Base-by-base conservation (phyloP, 768 basidiomycete genomes). In the Termitomyces titanicus region DNA sequence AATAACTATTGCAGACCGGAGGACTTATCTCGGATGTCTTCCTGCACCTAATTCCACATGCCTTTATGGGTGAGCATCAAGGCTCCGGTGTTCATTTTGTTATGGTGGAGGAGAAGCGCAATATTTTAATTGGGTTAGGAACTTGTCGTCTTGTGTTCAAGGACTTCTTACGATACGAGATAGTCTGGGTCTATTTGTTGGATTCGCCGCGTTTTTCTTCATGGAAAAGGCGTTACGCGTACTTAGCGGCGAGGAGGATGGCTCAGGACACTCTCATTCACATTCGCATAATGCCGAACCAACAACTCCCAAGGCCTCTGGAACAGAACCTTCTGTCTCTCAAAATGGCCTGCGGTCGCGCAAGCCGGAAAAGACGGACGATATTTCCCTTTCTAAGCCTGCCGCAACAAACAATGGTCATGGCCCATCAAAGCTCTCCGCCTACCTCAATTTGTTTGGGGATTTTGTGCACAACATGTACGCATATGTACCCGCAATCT, bases 381-480 rank as follows among this genome's bases (percentile, higher is more conserved):
- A 61, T 38, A 53, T 57, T 38, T 53, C 56, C 51, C 44, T 57
- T 46, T 35, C 61, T 6, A 65, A 68, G 34, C 60, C 66, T 49
- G 61, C 61, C 29, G 66, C 68, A 57, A 53, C 68, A 53, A 66
- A 68, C 15, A 73, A 73, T 51, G 81, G 85, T 27, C 83, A 73
- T 51, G 81, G 85, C 27, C 83, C 89, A 17, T 88, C 92, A 38
- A 92, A 90, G 70, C 73, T 94, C 50, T 94, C 93, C 17, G 94
- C 94, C 13, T 95, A 94, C 70, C 80, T 96, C 48, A 96, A 96
- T 72, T 77, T 95, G 51, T 93, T 94, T 67, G 93, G 92, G 40
- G 93, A 94, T 68, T 94, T 95, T 67, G 91, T 92, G 46, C 93
- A 96, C 66, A 95, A 96, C 68, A 94, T 96, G 90, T 91, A 64